Evolutionary conservation across 768 basidiomycete genomes (phyloP).

Genomic region (Antrodiella citrinella): DNA sequence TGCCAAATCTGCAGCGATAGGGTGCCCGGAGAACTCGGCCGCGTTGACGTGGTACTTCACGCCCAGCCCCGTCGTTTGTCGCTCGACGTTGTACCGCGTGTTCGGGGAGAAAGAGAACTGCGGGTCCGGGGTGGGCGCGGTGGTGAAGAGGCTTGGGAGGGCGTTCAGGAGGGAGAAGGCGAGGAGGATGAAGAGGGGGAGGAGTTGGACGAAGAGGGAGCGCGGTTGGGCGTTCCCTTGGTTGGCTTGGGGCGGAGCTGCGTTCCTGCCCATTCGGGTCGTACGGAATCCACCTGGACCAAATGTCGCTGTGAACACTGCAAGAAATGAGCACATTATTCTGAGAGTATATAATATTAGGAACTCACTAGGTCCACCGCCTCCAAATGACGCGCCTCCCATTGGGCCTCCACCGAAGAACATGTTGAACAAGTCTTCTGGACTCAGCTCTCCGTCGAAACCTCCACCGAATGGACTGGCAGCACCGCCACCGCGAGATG

Average conservation of each 20-base stretch:
- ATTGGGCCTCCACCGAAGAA: conserved; percentile 74
- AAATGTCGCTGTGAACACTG: conserved; percentile 73
- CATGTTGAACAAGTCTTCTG: conserved; percentile 97
- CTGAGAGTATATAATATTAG: conserved; percentile 2
- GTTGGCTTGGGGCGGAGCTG: conserved; percentile 24
- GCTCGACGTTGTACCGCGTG: conserved; percentile 55
- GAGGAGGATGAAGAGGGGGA: conserved; percentile 81
- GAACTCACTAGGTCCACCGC: conserved; percentile 39
- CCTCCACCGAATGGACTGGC: conserved; percentile 29
- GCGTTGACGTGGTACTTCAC: conserved; percentile 82
- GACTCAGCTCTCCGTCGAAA: conserved; percentile 82
- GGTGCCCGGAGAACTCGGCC: conserved; percentile 68
- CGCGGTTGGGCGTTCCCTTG: conserved; percentile 47
- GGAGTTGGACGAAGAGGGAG: conserved; percentile 63
- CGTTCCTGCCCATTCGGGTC: conserved; percentile 36
- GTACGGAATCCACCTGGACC: conserved; percentile 79
- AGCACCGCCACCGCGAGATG: conserved; percentile 31
- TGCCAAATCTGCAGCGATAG: conserved; percentile 68
- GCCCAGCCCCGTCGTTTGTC: conserved; percentile 61
- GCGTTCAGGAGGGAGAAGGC: conserved; percentile 77
- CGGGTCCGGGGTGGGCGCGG: conserved; percentile 68
- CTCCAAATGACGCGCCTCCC: conserved; percentile 43
- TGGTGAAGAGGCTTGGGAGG: conserved; percentile 67
- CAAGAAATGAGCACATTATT: conserved; percentile 3
- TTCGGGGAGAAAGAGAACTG: conserved; percentile 62